phyloP scores from a whole-genome alignment of 2,329 filamentous ascomycete genomes.

The Apiospora rasikravindrae region DNA sequence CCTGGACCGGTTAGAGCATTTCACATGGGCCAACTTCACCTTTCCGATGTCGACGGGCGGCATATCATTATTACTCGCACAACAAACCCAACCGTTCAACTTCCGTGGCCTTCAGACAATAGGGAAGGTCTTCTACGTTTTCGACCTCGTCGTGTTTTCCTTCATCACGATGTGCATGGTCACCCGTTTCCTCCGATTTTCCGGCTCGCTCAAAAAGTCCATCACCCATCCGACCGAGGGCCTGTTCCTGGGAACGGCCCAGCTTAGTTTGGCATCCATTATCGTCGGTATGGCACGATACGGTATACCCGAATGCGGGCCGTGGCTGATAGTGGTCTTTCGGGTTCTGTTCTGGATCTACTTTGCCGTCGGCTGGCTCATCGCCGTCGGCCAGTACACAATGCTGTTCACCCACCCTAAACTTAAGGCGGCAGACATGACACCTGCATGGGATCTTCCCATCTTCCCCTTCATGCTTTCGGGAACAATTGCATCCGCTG shows the following conservation, averaged over 20 bases:
- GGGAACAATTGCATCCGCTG: conserved; percentile 42
- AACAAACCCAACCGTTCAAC: conserved; percentile 44
- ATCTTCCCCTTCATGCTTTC: conserved; percentile 43
- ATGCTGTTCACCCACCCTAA: conserved; percentile 44
- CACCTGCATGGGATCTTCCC: conserved; percentile 44
- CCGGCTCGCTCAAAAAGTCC: conserved; percentile 48
- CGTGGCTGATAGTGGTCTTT: conserved; percentile 46
- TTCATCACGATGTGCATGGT: conserved; percentile 40
- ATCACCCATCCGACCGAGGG: conserved; percentile 56
- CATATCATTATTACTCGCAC: conserved; percentile 47
- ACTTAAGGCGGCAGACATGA: conserved; percentile 44
- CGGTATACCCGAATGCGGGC: conserved; percentile 43
- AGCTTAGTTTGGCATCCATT: conserved; percentile 48
- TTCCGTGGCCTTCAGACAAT: conserved; percentile 56
- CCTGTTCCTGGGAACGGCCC: conserved; percentile 48
- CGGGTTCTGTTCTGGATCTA: conserved; percentile 49
- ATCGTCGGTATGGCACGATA: conserved; percentile 47
- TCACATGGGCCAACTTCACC: conserved; percentile 54
- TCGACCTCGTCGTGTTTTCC: conserved; percentile 54
- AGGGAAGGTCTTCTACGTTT: conserved; percentile 55
- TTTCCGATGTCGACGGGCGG: conserved; percentile 54
- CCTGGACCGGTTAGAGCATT: conserved; percentile 40
- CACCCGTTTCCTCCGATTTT: conserved; percentile 51
- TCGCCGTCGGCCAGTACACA: conserved; percentile 45
- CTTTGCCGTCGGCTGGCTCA: conserved; percentile 44